Conservation (phyloP, 805 yeast species). For the Lachancea dasiensis region DNA sequence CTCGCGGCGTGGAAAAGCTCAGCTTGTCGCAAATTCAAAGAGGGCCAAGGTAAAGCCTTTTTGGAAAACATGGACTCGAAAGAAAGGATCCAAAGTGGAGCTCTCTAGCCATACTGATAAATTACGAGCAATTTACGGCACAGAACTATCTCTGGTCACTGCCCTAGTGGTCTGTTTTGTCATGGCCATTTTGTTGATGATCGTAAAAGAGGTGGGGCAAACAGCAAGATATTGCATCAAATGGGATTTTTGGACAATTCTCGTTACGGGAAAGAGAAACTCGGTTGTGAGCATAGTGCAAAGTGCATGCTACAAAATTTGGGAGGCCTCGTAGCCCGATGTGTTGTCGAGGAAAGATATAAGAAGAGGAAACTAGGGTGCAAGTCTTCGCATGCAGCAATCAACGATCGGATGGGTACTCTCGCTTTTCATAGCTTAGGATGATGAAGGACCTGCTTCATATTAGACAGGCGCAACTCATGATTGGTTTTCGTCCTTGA, state of each 20-base stretch:
- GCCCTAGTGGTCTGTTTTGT: slow-evolving; percentile 4
- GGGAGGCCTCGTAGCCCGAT: not conserved
- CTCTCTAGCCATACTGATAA: too few relatives aligned
- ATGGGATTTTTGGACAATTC: slow-evolving; percentile 9
- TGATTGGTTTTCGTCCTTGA: not conserved
- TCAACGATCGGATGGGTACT: too few relatives aligned
- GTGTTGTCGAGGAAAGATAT: too few relatives aligned
- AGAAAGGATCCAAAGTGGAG: not conserved
- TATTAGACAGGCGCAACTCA: too few relatives aligned
- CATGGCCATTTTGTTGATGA: slow-evolving; percentile 3
- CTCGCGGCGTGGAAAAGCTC: too few relatives aligned
- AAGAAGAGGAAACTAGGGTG: too few relatives aligned
- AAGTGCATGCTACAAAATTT: not conserved
- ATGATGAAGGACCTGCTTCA: too few relatives aligned
- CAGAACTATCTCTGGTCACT: not conserved
- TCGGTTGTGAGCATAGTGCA: not conserved
- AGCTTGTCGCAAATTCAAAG: not conserved
- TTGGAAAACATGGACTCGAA: not conserved
- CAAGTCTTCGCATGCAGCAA: too few relatives aligned
- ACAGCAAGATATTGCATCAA: slow-evolving; percentile 7
- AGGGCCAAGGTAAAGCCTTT: not conserved
- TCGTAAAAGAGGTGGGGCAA: slow-evolving; percentile 5
- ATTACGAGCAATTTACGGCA: not conserved
- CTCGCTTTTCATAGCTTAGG: too few relatives aligned
- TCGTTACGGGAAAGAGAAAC: slow-evolving; percentile 5